phyloP scores from a whole-genome alignment of 2,329 filamentous ascomycete species.

The Aureobasidium vineae region DNA sequence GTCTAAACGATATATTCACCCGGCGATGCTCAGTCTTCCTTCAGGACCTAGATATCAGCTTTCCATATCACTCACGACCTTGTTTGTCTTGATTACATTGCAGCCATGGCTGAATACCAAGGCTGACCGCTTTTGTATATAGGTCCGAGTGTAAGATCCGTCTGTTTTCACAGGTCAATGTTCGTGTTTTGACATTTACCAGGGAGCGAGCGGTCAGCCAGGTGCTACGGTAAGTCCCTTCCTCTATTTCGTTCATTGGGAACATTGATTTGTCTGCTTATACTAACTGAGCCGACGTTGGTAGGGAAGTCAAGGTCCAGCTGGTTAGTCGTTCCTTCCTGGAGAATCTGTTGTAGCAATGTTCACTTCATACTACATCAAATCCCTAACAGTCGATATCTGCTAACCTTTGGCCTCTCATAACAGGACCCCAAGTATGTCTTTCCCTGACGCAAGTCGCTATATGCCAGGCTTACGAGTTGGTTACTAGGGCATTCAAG shows the following conservation, averaged over 20 bases:
- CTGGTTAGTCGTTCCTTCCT: background rate
- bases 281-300: background rate
- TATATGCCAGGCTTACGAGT: background rate
- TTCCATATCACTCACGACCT: background rate
- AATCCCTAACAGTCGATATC: background rate
- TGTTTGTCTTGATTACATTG: background rate
- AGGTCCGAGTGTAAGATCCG: background rate
- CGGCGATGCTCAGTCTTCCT: background rate
- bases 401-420: background rate
- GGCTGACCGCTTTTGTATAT: background rate
- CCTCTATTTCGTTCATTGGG: background rate
- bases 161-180: background rate
- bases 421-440: background rate
- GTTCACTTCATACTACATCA: background rate
- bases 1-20: background rate
- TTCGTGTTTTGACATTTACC: background rate
- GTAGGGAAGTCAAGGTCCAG: background rate
- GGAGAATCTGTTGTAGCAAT: background rate
- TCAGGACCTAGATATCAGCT: background rate
- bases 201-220: slow-evolving; percentile 26
- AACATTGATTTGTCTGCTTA: background rate
- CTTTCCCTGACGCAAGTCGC: background rate
- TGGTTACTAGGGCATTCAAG: background rate
- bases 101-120: background rate
- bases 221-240: slow-evolving; percentile 27